Conservation (phyloP, 768 basidiomycete species). For the Cyclocybe cylindracea region DNA sequence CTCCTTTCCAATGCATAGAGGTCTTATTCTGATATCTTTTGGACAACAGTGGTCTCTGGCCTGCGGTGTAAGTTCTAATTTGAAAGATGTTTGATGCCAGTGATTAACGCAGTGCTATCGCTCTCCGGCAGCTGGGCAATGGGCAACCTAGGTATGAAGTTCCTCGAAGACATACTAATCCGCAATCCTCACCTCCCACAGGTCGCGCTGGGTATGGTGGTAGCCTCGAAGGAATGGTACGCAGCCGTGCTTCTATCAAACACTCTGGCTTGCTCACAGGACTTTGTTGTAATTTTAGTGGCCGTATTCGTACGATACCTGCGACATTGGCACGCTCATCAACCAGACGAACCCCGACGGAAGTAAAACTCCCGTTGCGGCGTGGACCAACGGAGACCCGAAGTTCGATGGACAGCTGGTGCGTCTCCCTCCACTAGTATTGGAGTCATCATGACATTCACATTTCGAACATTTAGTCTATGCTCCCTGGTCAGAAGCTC, state of each 20-base stretch:
- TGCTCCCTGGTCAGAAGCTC: slow-evolving; percentile 63
- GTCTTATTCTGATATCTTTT: background rate
- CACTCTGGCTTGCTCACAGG: too few relatives aligned
- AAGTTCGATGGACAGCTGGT: slow-evolving; percentile 41
- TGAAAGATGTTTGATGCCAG: background rate
- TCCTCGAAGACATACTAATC: slow-evolving; percentile 28
- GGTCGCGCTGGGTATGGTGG: slow-evolving; percentile 79
- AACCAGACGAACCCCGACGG: slow-evolving; percentile 75
- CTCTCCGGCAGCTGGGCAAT: slow-evolving; percentile 41
- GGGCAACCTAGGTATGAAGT: slow-evolving; percentile 50
- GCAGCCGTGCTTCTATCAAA: slow-evolving; percentile 11
- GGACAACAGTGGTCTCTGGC: slow-evolving; percentile 31
- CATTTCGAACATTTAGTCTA: slow-evolving; percentile 45
- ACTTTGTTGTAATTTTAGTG: slow-evolving; percentile 35
- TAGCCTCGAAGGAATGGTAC: slow-evolving; percentile 65
- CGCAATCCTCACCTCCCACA: slow-evolving; percentile 31
- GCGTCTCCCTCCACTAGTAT: slow-evolving; percentile 4
- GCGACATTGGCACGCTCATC: slow-evolving; percentile 79
- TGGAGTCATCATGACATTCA: background rate
- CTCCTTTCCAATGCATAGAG: background rate
- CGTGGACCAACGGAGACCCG: slow-evolving; percentile 44
- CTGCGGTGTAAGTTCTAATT: slow-evolving; percentile 30
- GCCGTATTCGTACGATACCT: slow-evolving; percentile 74
- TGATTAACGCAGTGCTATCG: slow-evolving; percentile 6
- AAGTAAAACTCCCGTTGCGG: slow-evolving; percentile 46